Base-by-base conservation (phyloP, 1,284 basidiomycete genomes). In the Mycosarcoma mackinlayi region DNA sequence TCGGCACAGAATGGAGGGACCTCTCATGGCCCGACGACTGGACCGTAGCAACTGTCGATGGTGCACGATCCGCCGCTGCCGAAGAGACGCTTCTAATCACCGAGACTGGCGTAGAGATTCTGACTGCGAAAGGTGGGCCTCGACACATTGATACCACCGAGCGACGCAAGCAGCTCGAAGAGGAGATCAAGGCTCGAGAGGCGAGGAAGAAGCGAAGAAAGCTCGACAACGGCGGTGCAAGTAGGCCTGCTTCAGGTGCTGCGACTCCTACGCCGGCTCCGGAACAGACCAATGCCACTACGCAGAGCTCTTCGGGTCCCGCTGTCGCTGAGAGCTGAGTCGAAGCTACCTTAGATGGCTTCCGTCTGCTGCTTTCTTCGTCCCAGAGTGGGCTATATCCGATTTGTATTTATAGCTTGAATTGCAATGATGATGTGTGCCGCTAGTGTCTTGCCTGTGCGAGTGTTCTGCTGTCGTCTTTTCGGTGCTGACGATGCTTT, bases 21-120 rank as follows among this genome's bases (percentile, higher is more conserved):
- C 59, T 81, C n/a, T 72, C 70, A 3, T 82, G 80, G 80, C 80
- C 80, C 0, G 80, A 82, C 50, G 73, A 80, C 49, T 82, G 80
- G 80, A 82, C 80, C 5, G 72, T 81, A 11, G 57, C 78, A 1
- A 80, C 80, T 8, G 61, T 70, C 5, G 78, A 81, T 16, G 80
- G 80, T 4, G 71, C 74, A 3, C 57, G 62, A n/a, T 78, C 75
- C 1, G 80, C 80, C 0, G 79, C 79, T 1, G 75, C 77, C 1
- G 80, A 82, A 52, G 80, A 82, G 67, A 82, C 80, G 2, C 48
- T 82, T 10, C 60, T 81, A 18, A 80, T 82, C 46, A 81, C 79
- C 4, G 76, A 78, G 30, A 70, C 68, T 7, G 80, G 80, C 19
- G 78, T 81, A n/a, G 80, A 82, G 60, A 73, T 82, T 13, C 56